Evolutionary conservation across 2,329 filamentous ascomycete species (phyloP), one percentile per base, ranked within the genome.

Genomic region (Fusarium incarnatum): DNA sequence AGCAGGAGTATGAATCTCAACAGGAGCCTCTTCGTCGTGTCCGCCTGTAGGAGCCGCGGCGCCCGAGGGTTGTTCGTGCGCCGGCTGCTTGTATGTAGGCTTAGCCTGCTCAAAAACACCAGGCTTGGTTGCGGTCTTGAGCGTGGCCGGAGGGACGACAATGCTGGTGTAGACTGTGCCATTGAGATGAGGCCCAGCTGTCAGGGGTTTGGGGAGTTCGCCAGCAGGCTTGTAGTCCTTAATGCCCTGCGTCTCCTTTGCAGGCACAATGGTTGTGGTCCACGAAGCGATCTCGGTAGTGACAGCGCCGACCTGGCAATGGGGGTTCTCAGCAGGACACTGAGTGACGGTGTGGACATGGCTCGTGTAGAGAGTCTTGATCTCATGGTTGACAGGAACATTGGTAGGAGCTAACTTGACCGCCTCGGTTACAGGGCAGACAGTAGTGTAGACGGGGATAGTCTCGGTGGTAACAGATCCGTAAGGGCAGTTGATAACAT

Each of bases 321-420:
- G 77, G 70, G 82, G 82, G 67, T 86, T 83, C 59, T 79, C 81
- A 44, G 85, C 80, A 55, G 81, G 82, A 77, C 87, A 89, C 37
- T 83, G 84, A 73, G 85, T 88, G 79, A 88, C 80, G 75, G 86
- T 88, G 68, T 84, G 80, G 67, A 83, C 81, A 75, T 83, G 82
- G 73, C 85, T 88, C 73, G 82, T 79, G 82, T 85, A 87, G 77
- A 88, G 79, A 73, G 86, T 83, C 72, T 74, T 75, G 18, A 73
- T 76, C 30, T 73, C 72, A 46, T 63, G 62, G 20, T 71, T 45
- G 58, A 45, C 47, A 23, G 73, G 60, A 28, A 56, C 62, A 46
- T 62, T 46, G 42, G 68, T 65, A 18, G 65, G 61, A 12, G 45
- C 54, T 41, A 63, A 58, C 46, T 54, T 48, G 45, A 46, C 47